Evolutionary conservation across 192 early-diverging fungal species (phyloP).

Genomic region (Chytriomyces sp.): DNA sequence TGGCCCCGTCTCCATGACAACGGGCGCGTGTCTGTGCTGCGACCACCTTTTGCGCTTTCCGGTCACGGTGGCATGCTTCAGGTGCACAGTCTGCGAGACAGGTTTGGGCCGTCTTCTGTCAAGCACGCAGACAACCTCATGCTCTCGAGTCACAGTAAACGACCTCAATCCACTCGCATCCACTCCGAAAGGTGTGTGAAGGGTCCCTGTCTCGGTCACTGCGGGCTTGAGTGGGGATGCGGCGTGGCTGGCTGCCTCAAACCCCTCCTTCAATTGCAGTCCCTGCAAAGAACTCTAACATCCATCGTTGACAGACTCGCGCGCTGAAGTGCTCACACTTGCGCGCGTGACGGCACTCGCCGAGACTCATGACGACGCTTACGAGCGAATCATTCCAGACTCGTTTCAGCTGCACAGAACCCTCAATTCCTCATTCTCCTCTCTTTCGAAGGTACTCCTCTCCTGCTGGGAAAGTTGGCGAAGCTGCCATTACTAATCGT

Average conservation of each 20-base stretch:
- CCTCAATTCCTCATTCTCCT: conserved; percentile 39
- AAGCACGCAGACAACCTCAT: no score
- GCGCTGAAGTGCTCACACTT: conserved; percentile 6
- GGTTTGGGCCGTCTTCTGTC: conserved; percentile 18
- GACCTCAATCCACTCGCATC: conserved; percentile 28
- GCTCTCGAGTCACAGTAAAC: conserved; percentile 25
- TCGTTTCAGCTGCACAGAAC: conserved; percentile 28
- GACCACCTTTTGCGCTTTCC: conserved; percentile 75
- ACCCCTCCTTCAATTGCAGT: neutral
- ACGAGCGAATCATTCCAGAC: conserved; percentile 26
- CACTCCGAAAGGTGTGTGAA: conserved; percentile 6
- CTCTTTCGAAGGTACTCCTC: conserved; percentile 19
- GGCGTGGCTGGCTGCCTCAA: neutral
- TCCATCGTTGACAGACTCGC: neutral
- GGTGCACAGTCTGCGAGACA: conserved; percentile 90
- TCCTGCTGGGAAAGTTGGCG: no score
- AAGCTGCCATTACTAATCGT: no score
- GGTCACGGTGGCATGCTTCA: conserved; percentile 70
- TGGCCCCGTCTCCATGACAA: conserved; percentile 6
- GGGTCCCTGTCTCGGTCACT: neutral
- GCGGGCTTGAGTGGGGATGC: neutral
- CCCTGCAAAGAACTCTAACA: neutral
- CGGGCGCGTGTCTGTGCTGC: conserved; percentile 47
- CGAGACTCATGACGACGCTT: neutral
- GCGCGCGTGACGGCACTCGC: neutral